These are phyloP conservation scores for Nemania diffusa DNA, from an alignment of 2,329 filamentous ascomycete genomes.

Conservation along the genomic window DNA sequence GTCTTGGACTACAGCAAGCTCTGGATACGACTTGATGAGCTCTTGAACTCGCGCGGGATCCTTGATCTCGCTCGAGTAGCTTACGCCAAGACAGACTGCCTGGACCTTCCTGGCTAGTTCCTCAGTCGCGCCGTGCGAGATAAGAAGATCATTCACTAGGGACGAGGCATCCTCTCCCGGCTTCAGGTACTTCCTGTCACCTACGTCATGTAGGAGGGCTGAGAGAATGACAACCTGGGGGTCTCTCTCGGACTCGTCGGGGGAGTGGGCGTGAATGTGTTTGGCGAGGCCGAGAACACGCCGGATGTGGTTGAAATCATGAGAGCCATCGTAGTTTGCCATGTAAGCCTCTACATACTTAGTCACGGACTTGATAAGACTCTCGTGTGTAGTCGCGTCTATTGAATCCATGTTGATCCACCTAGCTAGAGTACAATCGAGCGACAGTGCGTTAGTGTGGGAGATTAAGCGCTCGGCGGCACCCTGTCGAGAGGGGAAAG, in stretches of 20 bases:
- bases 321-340: slow-evolving; percentile 82
- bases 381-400: slow-evolving; percentile 45
- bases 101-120: slow-evolving; percentile 74
- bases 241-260: slow-evolving; percentile 53
- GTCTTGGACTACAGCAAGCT: slow-evolving; percentile 88
- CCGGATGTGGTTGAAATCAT: slow-evolving; percentile 86
- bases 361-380: slow-evolving; percentile 66
- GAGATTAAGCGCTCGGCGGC: slow-evolving; percentile 43
- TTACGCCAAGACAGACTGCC: slow-evolving; percentile 78
- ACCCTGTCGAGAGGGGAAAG: slow-evolving; percentile 37
- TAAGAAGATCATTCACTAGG: slow-evolving; percentile 65
- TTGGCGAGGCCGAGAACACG: slow-evolving; percentile 81
- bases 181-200: slow-evolving; percentile 82
- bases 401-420: slow-evolving; percentile 42
- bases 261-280: slow-evolving; percentile 64
- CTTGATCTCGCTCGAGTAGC: slow-evolving; percentile 78
- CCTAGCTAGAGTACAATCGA: slow-evolving; percentile 37
- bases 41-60: slow-evolving; percentile 68
- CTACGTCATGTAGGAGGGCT: slow-evolving; percentile 87
- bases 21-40: slow-evolving; percentile 74
- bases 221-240: slow-evolving; percentile 71
- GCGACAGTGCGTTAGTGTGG: slow-evolving; percentile 40
- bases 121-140: slow-evolving; percentile 64
- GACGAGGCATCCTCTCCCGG: slow-evolving; percentile 67
- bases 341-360: slow-evolving; percentile 77